Conservation (phyloP, 2,329 filamentous ascomycete genomes). For the Colletotrichum neosansevieriae region DNA sequence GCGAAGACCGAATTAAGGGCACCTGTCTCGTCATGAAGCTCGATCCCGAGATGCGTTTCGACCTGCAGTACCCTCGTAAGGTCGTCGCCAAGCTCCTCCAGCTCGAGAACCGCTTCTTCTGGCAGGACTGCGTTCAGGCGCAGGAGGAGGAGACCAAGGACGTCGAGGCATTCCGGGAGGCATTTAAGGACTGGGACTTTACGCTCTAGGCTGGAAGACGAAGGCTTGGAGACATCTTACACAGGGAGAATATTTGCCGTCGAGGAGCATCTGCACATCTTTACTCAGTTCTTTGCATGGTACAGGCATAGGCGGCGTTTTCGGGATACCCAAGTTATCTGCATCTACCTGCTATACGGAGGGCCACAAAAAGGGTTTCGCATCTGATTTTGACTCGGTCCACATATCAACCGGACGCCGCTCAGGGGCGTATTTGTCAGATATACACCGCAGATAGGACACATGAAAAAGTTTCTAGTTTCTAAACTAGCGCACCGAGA, state of each 20-base stretch:
- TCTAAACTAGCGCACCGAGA: background rate
- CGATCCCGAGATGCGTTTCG: constrained; percentile 79
- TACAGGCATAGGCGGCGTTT: constrained; percentile 39
- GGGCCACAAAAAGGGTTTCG: background rate
- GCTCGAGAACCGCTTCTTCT: constrained; percentile 82
- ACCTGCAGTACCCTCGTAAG: constrained; percentile 88
- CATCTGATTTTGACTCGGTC: constrained; percentile 16
- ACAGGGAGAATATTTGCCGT: background rate
- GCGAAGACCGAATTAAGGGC: constrained; percentile 68
- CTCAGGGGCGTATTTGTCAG: background rate
- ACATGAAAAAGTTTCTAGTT: background rate
- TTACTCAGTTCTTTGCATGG: constrained; percentile 20
- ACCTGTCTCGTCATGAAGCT: constrained; percentile 82
- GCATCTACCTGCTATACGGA: constrained; percentile 23
- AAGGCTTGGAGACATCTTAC: too few relatives aligned
- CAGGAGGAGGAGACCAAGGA: constrained; percentile 83
- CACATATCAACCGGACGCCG: background rate
- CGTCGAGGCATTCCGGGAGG: constrained; percentile 81
- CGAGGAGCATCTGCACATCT: background rate
- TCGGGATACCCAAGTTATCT: constrained; percentile 36
- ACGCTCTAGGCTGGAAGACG: constrained; percentile 55
- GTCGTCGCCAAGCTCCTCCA: constrained; percentile 90
- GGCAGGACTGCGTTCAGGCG: constrained; percentile 86
- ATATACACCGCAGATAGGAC: constrained; percentile 8
- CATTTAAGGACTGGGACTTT: constrained; percentile 91